These are phyloP conservation scores for Casuarina glauca DNA, from an alignment of 306 rosid species.

Conservation along the genomic window DNA sequence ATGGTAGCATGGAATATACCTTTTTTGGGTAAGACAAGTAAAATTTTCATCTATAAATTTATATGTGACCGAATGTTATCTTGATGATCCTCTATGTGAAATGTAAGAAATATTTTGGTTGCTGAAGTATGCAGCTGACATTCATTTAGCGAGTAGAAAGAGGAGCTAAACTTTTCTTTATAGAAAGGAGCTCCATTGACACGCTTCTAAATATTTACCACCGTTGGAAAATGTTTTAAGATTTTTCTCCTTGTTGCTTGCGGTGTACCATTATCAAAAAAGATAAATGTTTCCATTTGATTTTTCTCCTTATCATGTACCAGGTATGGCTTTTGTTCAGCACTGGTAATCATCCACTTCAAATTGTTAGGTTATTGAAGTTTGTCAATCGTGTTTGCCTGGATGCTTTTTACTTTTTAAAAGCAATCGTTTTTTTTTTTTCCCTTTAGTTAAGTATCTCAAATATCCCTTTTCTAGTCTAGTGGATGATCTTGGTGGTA, in stretches of 20 bases:
- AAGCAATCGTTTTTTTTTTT: neutral
- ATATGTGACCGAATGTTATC: neutral
- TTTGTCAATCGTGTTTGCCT: neutral
- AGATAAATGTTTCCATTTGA: neutral
- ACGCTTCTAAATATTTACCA: neutral
- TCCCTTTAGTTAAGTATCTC: neutral
- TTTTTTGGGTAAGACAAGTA: constrained; percentile 58
- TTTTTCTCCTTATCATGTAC: neutral
- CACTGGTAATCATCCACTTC: neutral
- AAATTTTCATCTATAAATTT: neutral
- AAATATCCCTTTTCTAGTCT: neutral
- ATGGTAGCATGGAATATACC: constrained; percentile 94
- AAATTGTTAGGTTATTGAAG: neutral
- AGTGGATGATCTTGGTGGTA: neutral
- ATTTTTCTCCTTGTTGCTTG: neutral
- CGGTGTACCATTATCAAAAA: neutral
- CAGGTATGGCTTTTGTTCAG: neutral
- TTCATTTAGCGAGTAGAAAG: neutral
- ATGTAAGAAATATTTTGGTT: neutral
- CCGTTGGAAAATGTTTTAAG: neutral
- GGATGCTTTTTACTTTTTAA: constrained; percentile 12
- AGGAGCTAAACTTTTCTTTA: neutral
- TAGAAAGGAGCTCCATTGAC: neutral
- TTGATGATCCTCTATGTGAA: neutral
- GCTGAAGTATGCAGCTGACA: neutral